Percentiles rank a stretch among this genome's conserved stretches.
phyloP scores from a whole-genome alignment of 805 yeast genomes.

The Metschnikowia rubicola region DNA sequence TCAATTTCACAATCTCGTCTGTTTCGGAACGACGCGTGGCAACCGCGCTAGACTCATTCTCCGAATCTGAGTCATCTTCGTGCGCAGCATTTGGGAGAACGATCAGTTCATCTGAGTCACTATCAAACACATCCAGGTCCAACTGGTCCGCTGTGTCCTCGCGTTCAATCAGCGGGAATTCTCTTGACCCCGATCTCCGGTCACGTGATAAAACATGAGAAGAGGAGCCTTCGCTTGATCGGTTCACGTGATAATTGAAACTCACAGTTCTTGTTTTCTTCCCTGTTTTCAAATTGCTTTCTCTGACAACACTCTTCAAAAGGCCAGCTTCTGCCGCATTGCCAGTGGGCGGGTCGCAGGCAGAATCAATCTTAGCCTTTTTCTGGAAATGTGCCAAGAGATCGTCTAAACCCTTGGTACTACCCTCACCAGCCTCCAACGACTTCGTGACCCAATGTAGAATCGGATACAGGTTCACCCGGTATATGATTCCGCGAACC shows the following conservation, averaged over 20 bases:
- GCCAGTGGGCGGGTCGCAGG: not conserved
- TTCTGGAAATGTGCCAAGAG: slow-evolving; percentile 11
- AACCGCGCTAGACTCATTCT: not conserved
- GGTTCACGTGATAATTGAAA: slow-evolving; percentile 26
- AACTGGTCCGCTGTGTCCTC: slow-evolving; percentile 2
- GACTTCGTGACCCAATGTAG: slow-evolving; percentile 39
- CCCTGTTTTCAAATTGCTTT: slow-evolving; percentile 20
- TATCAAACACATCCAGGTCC: slow-evolving; percentile 16
- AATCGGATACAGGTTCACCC: slow-evolving; percentile 77
- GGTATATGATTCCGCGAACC: slow-evolving; percentile 72
- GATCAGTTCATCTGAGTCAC: slow-evolving; percentile 16
- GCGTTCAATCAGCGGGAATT: not conserved
- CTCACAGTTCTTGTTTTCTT: slow-evolving; percentile 31
- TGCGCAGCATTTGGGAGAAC: not conserved
- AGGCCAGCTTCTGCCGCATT: slow-evolving; percentile 7
- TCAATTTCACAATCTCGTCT: slow-evolving; percentile 31
- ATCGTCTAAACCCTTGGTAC: slow-evolving; percentile 9
- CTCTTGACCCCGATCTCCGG: not conserved
- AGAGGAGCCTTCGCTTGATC: not conserved
- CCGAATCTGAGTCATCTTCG: not conserved
- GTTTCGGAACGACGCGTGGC: slow-evolving; percentile 5
- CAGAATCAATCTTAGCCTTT: slow-evolving; percentile 2
- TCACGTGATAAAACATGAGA: not conserved
- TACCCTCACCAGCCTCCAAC: slow-evolving; percentile 24
- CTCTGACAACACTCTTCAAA: slow-evolving; percentile 14